Evolutionary conservation across 148 eudicot genomes (phyloP).

Genomic region (Selenicereus undatus): DNA sequence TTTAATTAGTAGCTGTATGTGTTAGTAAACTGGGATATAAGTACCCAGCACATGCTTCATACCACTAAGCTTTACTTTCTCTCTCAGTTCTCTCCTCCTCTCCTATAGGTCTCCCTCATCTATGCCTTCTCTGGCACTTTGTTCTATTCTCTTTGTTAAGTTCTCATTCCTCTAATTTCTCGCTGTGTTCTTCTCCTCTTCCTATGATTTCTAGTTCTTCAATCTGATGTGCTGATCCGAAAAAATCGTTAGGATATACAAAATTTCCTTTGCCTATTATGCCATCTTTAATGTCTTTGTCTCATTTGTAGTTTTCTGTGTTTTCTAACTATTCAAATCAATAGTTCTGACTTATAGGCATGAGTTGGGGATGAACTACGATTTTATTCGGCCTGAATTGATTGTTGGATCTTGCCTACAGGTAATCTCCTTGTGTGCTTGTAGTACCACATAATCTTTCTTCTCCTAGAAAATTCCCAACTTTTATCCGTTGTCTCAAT

Average conservation of each 20-base stretch:
- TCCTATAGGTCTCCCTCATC: background rate
- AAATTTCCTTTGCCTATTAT: background rate
- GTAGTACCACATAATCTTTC: slow-evolving; percentile 5
- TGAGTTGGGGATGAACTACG: slow-evolving; percentile 92
- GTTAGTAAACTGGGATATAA: background rate
- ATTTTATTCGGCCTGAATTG: slow-evolving; percentile 85
- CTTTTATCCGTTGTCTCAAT: slow-evolving; percentile 21
- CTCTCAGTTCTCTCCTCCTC: background rate
- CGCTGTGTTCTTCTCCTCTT: background rate
- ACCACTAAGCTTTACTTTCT: background rate
- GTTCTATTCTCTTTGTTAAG: background rate
- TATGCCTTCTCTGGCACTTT: background rate
- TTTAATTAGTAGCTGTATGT: background rate
- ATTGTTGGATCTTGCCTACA: slow-evolving; percentile 98
- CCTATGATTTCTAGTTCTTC: background rate
- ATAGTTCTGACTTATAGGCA: slow-evolving; percentile 92
- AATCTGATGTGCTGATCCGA: background rate
- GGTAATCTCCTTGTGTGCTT: slow-evolving; percentile 37
- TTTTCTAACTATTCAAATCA: slow-evolving; percentile 11
- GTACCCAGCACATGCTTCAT: background rate
- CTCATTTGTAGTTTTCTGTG: background rate
- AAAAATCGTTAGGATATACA: background rate
- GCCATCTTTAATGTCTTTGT: background rate
- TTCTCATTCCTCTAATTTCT: background rate
- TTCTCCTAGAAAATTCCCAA: background rate